Base-by-base conservation (phyloP, 2,329 filamentous ascomycete species). In the Bipolaris zeicola region DNA sequence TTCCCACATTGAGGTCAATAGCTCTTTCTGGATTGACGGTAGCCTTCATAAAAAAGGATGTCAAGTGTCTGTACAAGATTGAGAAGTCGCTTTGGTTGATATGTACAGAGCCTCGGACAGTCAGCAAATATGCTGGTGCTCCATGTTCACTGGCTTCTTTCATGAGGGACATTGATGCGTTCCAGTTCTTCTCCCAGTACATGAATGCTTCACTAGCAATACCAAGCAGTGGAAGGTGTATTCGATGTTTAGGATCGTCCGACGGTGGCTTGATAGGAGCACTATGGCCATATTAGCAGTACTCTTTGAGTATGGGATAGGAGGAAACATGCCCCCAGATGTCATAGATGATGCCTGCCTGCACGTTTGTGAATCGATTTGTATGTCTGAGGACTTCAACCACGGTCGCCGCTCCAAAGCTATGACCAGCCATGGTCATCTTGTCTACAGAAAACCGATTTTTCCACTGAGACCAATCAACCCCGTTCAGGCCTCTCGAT, bases 161-260 rank as follows among this genome's bases (percentile, higher is more conserved):
- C 68, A 85, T 84, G 14, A 89, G 76, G 0, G 78, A 76, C 59
- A 82, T 79, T 8, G 89, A 80, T 34, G 82, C 79, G 38, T 84
- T 76, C 66, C 87, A 88, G 58, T 89, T 90, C 2, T 81, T 78
- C 20, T 83, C 80, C 87, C 87, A 89, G 73, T 89, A 87, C 79
- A 88, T 88, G 75, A 89, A 89, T 0, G 86, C 87, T 71, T 90
- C 87, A 5, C 82, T 85, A 46, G 87, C 88, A 67, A 90, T 85
- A 3, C 83, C 84, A 5, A 90, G 78, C 6, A 89, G 67, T 5
- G 87, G 87, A 11, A 82, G 79, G 36, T 77, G 76, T 42, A 83
- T 81, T 14, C 79, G 77, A 53, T 82, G 77, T 3, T 78, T 65
- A 1, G 77, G 74, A 16, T 79, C 76, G 28, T 82, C 79, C 3